Percentiles rank a stretch among this genome's conserved stretches.
Conservation (phyloP, 2,329 filamentous ascomycete genomes). For the Apiospora saccharicola region DNA sequence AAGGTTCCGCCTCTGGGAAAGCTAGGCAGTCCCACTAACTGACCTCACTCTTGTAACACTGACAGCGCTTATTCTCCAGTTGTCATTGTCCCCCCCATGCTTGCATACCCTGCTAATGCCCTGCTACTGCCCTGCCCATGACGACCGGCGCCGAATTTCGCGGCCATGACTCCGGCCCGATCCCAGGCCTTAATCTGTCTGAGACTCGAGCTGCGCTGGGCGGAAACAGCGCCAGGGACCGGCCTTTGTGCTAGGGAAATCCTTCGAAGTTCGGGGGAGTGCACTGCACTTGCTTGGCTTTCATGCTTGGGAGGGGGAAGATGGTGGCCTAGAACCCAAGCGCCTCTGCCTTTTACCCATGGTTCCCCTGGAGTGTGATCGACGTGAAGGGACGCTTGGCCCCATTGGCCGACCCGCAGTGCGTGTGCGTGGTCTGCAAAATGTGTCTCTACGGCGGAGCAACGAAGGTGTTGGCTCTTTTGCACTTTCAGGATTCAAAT, state of each 20-base stretch:
- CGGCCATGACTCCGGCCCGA: conserved; percentile 14
- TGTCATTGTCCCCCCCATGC: background rate
- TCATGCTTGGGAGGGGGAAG: too few relatives aligned
- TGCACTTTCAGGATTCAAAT: conserved; percentile 11
- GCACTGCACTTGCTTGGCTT: too few relatives aligned
- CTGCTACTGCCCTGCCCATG: background rate
- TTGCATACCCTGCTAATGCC: too few relatives aligned
- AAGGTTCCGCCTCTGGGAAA: background rate
- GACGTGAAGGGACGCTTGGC: background rate
- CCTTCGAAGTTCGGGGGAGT: background rate
- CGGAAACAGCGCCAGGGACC: background rate
- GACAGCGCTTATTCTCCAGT: conserved; percentile 15
- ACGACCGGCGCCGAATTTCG: conserved; percentile 8
- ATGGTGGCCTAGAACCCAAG: background rate
- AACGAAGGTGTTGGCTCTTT: conserved; percentile 5
- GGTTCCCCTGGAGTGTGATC: conserved; percentile 21
- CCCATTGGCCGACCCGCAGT: conserved; percentile 17
- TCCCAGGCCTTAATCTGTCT: background rate
- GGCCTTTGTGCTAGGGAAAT: background rate
- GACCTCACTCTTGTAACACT: conserved; percentile 9
- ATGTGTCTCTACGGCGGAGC: conserved; percentile 5
- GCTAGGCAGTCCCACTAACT: background rate
- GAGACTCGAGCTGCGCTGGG: background rate
- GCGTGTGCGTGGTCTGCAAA: conserved; percentile 13
- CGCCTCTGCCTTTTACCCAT: background rate